These are phyloP conservation scores for Colletotrichum kahawae DNA, from an alignment of 2,329 filamentous ascomycete species.

Conservation along the genomic window DNA sequence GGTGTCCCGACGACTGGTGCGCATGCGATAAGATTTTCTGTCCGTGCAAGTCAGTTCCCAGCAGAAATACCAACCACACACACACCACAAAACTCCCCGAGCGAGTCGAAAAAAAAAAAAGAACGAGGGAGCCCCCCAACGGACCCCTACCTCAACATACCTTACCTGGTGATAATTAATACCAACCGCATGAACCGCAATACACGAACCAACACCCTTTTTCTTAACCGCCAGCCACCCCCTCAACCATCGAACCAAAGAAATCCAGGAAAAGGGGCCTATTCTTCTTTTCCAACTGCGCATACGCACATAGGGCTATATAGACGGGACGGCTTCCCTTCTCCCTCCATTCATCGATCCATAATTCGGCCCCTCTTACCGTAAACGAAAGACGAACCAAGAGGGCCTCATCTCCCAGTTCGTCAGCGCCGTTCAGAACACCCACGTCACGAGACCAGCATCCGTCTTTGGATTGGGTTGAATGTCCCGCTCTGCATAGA, in stretches of 20 bases:
- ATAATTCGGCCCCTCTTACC: background rate
- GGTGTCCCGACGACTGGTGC: slow-evolving; percentile 15
- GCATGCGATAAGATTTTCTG: background rate
- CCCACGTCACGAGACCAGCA: slow-evolving; percentile 11
- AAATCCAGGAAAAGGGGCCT: background rate
- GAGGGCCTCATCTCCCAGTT: background rate
- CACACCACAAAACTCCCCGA: background rate
- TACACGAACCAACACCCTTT: background rate
- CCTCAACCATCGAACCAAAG: background rate
- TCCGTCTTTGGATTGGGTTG: slow-evolving; percentile 2
- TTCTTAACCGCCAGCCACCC: background rate
- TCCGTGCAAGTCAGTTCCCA: background rate
- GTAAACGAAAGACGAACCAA: background rate
- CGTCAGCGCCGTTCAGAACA: background rate
- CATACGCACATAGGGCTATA: background rate
- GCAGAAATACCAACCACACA: background rate
- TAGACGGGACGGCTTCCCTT: slow-evolving; percentile 3
- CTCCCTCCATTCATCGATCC: background rate
- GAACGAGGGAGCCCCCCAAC: background rate
- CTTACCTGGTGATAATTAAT: slow-evolving; percentile 10
- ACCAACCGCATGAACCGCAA: slow-evolving; percentile 4
- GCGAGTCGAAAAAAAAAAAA: background rate
- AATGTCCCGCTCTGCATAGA: background rate
- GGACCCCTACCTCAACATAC: slow-evolving; percentile 6
- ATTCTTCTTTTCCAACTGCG: background rate